Base-by-base conservation (phyloP, 306 rosid species). In the Quercus alba region DNA sequence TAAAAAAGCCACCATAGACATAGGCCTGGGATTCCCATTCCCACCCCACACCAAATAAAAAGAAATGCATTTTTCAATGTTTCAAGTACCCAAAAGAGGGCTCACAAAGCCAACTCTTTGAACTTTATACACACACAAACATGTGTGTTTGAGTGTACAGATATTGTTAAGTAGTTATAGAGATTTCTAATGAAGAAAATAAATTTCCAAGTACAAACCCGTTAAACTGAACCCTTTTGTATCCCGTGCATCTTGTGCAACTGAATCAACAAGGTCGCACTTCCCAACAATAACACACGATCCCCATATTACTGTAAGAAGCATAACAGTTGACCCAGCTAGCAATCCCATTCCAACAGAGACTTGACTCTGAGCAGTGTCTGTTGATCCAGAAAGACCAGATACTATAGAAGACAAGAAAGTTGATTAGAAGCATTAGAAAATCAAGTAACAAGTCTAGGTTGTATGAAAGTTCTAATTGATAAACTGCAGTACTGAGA, bases 261-360 rank as follows among this genome's bases (percentile, higher is more conserved):
- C 17, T 15, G 77, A 26, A 77, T 73, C 76, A 49, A 66, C 68
- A 79, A 88, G 71, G 82, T 88, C 92, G n/a, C 87, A 80, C 89
- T 86, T 91, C 73, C 93, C 97, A 28, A 91, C 85, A 44, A 89
- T 8, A 69, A 91, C 82, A 80, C 97, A 89, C 13, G 93, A 81
- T 21, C 90, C 93, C 97, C 97, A 91, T 46, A 89, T 82, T 38
- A 89, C 13, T 4, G 97, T 83, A 54, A 89, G 85, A 71, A 91
- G 94, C 94, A 92, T 81, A n/a, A 90, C 94, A 75, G 91, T 88
- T 55, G 97, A 89, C 49, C 97, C 97, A 77, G 93, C 89, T 41
- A 91, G 81, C 77, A 91, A 84, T 25, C 93, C 93, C 90, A 91
- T 91, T 81, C 94, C 97, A 44, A 90, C 91, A 7, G 91, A 84